phyloP scores from a whole-genome alignment of 768 basidiomycete genomes.

The Lentinula sp. region DNA sequence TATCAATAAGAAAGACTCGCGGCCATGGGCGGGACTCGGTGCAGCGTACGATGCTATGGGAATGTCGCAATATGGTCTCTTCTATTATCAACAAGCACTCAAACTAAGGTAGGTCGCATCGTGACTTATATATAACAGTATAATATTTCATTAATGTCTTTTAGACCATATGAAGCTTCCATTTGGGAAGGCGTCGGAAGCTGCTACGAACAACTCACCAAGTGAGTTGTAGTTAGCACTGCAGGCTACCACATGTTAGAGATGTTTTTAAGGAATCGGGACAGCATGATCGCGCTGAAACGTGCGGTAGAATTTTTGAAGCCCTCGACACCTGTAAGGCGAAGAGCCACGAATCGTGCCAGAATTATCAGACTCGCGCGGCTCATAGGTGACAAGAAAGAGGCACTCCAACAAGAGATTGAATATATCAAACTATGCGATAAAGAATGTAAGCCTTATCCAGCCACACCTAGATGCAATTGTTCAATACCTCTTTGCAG shows the following conservation, averaged over 20 bases:
- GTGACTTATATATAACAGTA: not conserved
- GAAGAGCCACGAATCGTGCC: not conserved
- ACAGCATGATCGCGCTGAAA: not conserved
- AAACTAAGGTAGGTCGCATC: slow-evolving; percentile 2
- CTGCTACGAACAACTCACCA: not conserved
- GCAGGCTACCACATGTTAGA: not conserved
- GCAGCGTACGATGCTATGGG: slow-evolving; percentile 74
- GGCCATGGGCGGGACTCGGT: slow-evolving; percentile 80
- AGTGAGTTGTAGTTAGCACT: not conserved
- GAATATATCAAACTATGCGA: not conserved
- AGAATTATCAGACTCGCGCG: not conserved
- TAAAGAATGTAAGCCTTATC: not conserved
- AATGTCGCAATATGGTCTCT: slow-evolving; percentile 73
- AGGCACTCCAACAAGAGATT: not conserved
- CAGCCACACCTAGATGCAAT: not conserved
- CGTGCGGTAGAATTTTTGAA: not conserved
- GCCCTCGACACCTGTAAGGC: not conserved
- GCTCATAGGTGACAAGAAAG: not conserved
- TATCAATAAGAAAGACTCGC: slow-evolving; percentile 72
- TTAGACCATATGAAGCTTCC: slow-evolving; percentile 1
- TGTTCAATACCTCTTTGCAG: not conserved
- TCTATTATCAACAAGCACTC: slow-evolving; percentile 33
- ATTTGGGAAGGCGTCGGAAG: slow-evolving; percentile 5
- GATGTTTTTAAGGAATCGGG: not conserved
- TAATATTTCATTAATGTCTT: not conserved